These are phyloP conservation scores for Taphrina wiesneri DNA, from an alignment of 1,139 yeast species.

Conservation along the genomic window DNA sequence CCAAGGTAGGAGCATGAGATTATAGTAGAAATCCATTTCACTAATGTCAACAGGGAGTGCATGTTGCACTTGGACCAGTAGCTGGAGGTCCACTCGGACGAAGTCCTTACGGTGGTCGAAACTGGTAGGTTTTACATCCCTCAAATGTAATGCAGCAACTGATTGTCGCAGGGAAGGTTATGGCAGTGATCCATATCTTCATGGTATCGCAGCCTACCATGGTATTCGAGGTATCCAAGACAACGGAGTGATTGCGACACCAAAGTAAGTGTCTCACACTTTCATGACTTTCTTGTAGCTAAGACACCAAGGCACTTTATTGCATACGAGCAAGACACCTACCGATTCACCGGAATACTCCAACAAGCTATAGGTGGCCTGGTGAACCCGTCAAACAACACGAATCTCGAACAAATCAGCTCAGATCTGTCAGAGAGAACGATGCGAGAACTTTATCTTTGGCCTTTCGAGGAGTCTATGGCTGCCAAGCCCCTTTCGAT, in stretches of 20 bases:
- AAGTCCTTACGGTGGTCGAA: constrained; percentile 65
- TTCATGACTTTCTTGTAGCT: background rate
- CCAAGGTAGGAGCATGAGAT: constrained; percentile 43
- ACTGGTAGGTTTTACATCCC: constrained; percentile 45
- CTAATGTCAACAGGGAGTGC: constrained; percentile 45
- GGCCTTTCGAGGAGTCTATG: constrained; percentile 64
- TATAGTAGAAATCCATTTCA: background rate
- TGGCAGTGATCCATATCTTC: constrained; percentile 61
- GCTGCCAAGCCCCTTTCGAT: constrained; percentile 64
- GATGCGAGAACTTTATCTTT: constrained; percentile 59
- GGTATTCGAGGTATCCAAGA: constrained; percentile 59
- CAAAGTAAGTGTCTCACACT: constrained; percentile 50
- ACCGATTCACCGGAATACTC: constrained; percentile 49
- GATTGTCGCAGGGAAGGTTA: constrained; percentile 51
- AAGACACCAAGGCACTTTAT: constrained; percentile 48
- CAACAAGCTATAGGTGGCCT: background rate
- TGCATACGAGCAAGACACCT: constrained; percentile 62
- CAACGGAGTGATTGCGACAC: constrained; percentile 56
- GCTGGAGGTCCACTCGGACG: constrained; percentile 54
- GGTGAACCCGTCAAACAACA: constrained; percentile 1
- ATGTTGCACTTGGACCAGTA: constrained; percentile 58
- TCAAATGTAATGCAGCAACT: background rate
- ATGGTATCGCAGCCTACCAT: constrained; percentile 56
- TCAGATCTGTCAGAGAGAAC: constrained; percentile 59
- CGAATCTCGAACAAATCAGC: constrained; percentile 43